Conservation (phyloP, 208 protist genomes). For the Trypanosoma melophagium region DNA sequence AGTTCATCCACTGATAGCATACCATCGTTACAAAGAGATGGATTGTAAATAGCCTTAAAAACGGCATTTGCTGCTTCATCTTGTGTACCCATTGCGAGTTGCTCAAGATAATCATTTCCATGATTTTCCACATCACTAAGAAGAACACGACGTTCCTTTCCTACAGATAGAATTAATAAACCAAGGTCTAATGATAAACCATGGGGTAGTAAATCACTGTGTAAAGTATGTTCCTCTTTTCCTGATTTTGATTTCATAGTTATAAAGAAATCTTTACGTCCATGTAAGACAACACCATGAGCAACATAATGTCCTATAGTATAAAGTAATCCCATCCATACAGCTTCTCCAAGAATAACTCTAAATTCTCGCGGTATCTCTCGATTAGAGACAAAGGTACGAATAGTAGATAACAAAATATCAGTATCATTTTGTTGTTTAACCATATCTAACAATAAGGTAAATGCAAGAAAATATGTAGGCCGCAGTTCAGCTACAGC, state of each 20-base stretch:
- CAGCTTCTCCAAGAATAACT: constrained; percentile 54
- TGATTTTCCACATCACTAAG: constrained; percentile 37
- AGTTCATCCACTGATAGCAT: constrained; percentile 64
- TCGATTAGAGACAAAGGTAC: constrained; percentile 46
- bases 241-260: constrained; percentile 28
- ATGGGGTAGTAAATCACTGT: constrained; percentile 57
- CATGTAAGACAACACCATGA: constrained; percentile 84
- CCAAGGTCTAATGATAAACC: constrained; percentile 65
- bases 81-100: constrained; percentile 68
- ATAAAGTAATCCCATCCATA: constrained; percentile 77
- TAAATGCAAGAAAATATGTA: constrained; percentile 54
- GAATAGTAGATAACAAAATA: constrained; percentile 32
- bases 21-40: constrained; percentile 58
- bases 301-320: constrained; percentile 83
- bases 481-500: constrained; percentile 37
- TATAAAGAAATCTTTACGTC: constrained; percentile 75
- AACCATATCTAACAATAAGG: constrained; percentile 44
- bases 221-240: constrained; percentile 58
- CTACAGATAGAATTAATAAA: constrained; percentile 61
- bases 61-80: constrained; percentile 79
- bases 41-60: constrained; percentile 72
- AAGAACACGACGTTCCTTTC: constrained; percentile 68
- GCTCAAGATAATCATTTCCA: constrained; percentile 63
- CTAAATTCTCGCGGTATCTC: constrained; percentile 67
- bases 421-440: constrained; percentile 26